phyloP scores from a whole-genome alignment of 2,329 filamentous ascomycete species.

The Xylariaceae sp. region DNA sequence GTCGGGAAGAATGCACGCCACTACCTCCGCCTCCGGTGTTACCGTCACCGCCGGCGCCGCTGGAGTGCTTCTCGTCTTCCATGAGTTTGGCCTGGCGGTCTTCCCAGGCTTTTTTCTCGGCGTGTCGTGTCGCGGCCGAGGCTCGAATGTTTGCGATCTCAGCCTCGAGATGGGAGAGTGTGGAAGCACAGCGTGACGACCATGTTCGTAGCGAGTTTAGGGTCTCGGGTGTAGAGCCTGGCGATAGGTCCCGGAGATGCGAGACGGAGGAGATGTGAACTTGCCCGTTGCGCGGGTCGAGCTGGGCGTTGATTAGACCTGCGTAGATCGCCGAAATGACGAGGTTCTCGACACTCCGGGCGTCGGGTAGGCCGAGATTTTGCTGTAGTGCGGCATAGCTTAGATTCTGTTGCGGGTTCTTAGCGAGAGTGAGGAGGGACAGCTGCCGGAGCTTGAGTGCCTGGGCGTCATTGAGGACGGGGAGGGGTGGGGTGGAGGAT shows the following conservation, averaged over 20 bases:
- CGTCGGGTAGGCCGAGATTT: conserved; percentile 62
- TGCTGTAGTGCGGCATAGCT: conserved; percentile 67
- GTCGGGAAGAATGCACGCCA: conserved; percentile 24
- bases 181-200: conserved; percentile 71
- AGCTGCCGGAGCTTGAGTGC: conserved; percentile 84
- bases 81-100: conserved; percentile 47
- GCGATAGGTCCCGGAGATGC: conserved; percentile 79
- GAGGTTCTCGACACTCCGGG: conserved; percentile 75
- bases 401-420: conserved; percentile 61
- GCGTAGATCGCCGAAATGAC: conserved; percentile 86
- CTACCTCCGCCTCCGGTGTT: no score
- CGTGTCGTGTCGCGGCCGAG: conserved; percentile 51
- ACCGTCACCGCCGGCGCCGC: conserved; percentile 1
- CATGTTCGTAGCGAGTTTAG: conserved; percentile 66
- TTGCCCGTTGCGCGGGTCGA: conserved; percentile 71
- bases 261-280: conserved; percentile 78
- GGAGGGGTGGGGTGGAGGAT: conserved; percentile 50
- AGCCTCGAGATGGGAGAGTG: conserved; percentile 69
- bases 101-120: conserved; percentile 45
- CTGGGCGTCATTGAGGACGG: conserved; percentile 68
- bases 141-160: conserved; percentile 66
- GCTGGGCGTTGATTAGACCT: conserved; percentile 73
- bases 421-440: conserved; percentile 77
- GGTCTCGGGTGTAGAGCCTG: conserved; percentile 66
- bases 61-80: conserved; percentile 37